Conservation (phyloP, 371 early-diverging fungal genomes). For the Zopfochytrium polystomum region DNA sequence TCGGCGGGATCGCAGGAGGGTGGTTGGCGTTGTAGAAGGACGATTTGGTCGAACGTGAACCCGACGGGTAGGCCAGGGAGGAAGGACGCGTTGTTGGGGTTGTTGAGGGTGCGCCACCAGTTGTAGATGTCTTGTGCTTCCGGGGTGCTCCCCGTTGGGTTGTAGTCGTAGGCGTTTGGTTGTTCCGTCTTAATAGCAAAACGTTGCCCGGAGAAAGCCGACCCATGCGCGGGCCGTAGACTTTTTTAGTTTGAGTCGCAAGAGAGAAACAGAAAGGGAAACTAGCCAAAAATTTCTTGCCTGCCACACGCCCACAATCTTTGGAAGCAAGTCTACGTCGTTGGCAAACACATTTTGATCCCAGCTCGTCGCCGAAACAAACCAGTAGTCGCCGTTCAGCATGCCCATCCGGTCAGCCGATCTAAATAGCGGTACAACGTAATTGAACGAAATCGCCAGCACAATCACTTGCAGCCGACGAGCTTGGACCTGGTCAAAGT, state of each 20-base stretch:
- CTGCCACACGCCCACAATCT: neutral
- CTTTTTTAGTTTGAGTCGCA: too few relatives aligned
- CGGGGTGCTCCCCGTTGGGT: too few relatives aligned
- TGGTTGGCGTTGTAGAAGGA: neutral
- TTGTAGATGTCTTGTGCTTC: too few relatives aligned
- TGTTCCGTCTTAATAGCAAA: neutral
- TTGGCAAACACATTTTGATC: neutral
- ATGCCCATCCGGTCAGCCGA: neutral
- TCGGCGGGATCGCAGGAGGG: neutral
- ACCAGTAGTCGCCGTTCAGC: conserved; percentile 1
- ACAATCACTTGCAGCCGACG: too few relatives aligned
- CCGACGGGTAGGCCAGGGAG: neutral
- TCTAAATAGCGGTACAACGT: neutral
- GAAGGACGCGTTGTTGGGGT: too few relatives aligned
- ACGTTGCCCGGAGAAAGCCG: neutral
- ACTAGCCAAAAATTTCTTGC: neutral
- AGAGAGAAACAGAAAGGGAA: too few relatives aligned
- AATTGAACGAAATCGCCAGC: too few relatives aligned
- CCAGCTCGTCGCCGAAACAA: conserved; percentile 4
- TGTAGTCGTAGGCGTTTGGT: neutral
- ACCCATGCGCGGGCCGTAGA: too few relatives aligned
- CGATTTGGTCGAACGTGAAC: neutral
- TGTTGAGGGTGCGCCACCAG: too few relatives aligned
- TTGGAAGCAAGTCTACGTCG: neutral
- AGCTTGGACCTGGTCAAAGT: too few relatives aligned